phyloP scores from a whole-genome alignment of 2,329 filamentous ascomycete species.

The Lachnellula willkommii region DNA sequence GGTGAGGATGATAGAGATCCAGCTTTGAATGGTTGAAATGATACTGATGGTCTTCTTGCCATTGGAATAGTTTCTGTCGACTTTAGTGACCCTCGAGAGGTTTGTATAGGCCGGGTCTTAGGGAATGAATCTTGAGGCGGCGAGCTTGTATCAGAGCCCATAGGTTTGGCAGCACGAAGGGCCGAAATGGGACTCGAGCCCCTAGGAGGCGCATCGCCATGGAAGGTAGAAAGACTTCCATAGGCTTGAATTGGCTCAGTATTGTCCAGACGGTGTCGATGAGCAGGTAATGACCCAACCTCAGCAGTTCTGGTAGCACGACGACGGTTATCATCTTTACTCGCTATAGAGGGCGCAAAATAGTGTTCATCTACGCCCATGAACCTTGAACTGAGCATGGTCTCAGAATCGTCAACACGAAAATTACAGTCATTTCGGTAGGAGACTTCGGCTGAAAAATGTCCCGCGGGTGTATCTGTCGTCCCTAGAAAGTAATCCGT shows the following conservation, averaged over 20 bases:
- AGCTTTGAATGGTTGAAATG: constrained; percentile 94
- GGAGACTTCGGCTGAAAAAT: constrained; percentile 72
- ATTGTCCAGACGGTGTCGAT: constrained; percentile 44
- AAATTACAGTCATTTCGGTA: constrained; percentile 90
- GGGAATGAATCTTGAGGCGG: constrained; percentile 49
- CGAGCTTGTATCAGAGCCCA: constrained; percentile 56
- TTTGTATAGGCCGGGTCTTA: constrained; percentile 26
- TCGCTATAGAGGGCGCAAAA: constrained; percentile 69
- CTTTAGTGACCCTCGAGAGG: constrained; percentile 32
- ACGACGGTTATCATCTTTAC: constrained; percentile 32
- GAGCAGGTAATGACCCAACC: constrained; percentile 69
- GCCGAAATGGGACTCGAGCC: constrained; percentile 84
- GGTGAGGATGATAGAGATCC: constrained; percentile 91
- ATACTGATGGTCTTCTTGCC: constrained; percentile 72
- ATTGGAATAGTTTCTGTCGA: constrained; percentile 45
- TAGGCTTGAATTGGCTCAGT: constrained; percentile 73
- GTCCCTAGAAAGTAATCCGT: constrained; percentile 77
- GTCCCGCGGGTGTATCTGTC: constrained; percentile 80
- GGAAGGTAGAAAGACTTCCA: constrained; percentile 83
- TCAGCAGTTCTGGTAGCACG: constrained; percentile 41
- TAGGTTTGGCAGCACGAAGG: constrained; percentile 61
- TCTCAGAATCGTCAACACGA: constrained; percentile 84
- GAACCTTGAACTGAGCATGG: constrained; percentile 84
- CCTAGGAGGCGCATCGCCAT: constrained; percentile 70
- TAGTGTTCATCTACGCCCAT: constrained; percentile 86